Evolutionary conservation across 352 stramenopile species (phyloP).

Genomic region (Phytopythium montanum): DNA sequence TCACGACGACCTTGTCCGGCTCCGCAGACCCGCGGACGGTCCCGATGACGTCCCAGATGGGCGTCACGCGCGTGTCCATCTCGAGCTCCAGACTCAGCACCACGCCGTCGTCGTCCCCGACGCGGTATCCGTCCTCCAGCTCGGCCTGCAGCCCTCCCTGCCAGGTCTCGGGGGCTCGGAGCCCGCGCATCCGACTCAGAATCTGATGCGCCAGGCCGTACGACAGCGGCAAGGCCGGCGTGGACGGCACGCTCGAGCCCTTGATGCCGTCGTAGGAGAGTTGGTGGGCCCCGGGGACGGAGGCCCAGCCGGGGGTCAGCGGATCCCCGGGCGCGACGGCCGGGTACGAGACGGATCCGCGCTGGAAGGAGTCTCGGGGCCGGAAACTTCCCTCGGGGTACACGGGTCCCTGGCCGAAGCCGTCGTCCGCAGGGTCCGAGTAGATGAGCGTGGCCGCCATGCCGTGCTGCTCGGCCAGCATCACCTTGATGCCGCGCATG

Average conservation of each 20-base stretch:
- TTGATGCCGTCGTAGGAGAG: slow-evolving; percentile 33
- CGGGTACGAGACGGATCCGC: slow-evolving; percentile 81
- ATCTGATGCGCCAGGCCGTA: slow-evolving; percentile 79
- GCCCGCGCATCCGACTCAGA: slow-evolving; percentile 49
- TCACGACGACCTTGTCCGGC: slow-evolving; percentile 71
- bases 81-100: slow-evolving; percentile 54
- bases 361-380: slow-evolving; percentile 69
- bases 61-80: slow-evolving; percentile 68
- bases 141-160: slow-evolving; percentile 51
- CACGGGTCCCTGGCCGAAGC: slow-evolving; percentile 44
- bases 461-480: slow-evolving; percentile 64
- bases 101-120: slow-evolving; percentile 61
- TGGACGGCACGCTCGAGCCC: slow-evolving; percentile 52
- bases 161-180: slow-evolving; percentile 43
- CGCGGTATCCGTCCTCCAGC: slow-evolving; percentile 52
- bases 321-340: slow-evolving; percentile 77
- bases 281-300: slow-evolving; percentile 14
- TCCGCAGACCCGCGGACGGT: slow-evolving; percentile 53
- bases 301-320: slow-evolving; percentile 28
- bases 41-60: slow-evolving; percentile 87
- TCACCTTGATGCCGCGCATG: slow-evolving; percentile 68
- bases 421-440: slow-evolving; percentile 83
- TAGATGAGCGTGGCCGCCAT: slow-evolving; percentile 83
- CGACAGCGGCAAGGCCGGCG: slow-evolving; percentile 60
- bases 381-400: slow-evolving; percentile 85